Percentiles rank a stretch among this genome's conserved stretches.
These are phyloP conservation scores for Leptodontidium sp. DNA, from an alignment of 2,329 filamentous ascomycete species.

Conservation along the genomic window DNA sequence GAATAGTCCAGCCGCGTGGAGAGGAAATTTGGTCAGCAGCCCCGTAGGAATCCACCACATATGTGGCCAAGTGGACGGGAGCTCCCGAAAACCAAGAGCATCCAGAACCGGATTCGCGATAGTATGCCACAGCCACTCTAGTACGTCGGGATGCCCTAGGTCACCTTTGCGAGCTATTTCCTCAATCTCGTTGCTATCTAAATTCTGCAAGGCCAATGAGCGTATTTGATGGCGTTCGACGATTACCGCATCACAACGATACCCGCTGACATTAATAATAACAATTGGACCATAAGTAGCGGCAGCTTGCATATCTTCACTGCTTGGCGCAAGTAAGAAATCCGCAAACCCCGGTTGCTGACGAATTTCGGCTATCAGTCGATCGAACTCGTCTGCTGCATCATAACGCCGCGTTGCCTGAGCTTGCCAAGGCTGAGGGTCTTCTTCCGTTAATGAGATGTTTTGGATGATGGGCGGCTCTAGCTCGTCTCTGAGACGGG, in stretches of 20 bases:
- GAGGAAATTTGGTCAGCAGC: conserved; percentile 42
- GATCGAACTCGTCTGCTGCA: conserved; percentile 12
- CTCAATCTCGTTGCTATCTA: conserved; percentile 5
- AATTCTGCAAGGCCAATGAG: conserved; percentile 26
- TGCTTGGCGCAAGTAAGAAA: conserved; percentile 40
- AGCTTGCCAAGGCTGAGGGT: not conserved
- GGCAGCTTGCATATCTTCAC: conserved; percentile 36
- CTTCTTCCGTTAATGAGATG: not conserved
- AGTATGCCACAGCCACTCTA: conserved; percentile 48
- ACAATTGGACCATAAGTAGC: conserved; percentile 44
- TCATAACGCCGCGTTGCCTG: conserved; percentile 10
- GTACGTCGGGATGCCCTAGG: conserved; percentile 21
- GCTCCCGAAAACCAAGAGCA: conserved; percentile 36
- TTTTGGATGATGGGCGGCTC: conserved; percentile 12
- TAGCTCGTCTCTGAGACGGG: conserved; percentile 26
- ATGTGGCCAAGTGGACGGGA: conserved; percentile 39
- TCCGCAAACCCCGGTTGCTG: conserved; percentile 37
- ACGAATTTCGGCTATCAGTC: conserved; percentile 33
- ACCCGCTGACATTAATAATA: conserved; percentile 44
- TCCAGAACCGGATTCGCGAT: conserved; percentile 43
- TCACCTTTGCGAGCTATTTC: not conserved
- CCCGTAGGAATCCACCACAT: conserved; percentile 50
- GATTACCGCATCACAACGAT: conserved; percentile 47
- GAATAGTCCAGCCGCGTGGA: conserved; percentile 50
- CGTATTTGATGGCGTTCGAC: conserved; percentile 36